A percentile compares a stretch with the other conserved stretches of the same genome.
phyloP scores from a whole-genome alignment of 176 grass and related monocot species.

The Aechmea fasciata region DNA sequence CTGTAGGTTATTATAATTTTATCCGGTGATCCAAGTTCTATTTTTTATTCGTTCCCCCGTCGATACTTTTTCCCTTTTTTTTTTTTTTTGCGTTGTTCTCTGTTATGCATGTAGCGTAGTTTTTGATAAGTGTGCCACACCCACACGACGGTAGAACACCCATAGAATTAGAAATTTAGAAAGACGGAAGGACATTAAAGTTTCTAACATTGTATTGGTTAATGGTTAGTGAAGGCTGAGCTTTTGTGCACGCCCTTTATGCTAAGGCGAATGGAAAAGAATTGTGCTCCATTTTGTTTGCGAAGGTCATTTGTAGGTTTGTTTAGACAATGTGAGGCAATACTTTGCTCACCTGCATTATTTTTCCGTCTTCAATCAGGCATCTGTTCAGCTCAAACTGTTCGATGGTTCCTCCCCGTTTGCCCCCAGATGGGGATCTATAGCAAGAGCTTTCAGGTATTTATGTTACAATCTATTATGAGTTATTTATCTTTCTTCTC shows the following conservation, averaged over 20 bases:
- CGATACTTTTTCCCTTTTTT: no score
- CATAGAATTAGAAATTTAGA: no score
- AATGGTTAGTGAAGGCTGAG: not conserved
- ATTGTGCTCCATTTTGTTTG: not conserved
- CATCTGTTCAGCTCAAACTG: conserved; percentile 18
- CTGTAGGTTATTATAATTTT: no score
- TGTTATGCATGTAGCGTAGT: no score
- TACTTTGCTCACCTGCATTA: not conserved
- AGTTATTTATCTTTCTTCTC: no score
- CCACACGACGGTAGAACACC: no score
- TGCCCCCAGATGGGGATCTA: conserved; percentile 36
- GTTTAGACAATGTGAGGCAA: not conserved
- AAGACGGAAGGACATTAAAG: no score
- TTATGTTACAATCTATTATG: not conserved
- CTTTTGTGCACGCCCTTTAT: not conserved
- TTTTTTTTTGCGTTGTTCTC: no score
- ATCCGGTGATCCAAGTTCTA: no score
- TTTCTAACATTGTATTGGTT: not conserved
- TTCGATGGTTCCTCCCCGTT: conserved; percentile 30
- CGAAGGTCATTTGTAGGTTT: not conserved
- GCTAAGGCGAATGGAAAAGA: not conserved
- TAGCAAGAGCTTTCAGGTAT: conserved; percentile 81
- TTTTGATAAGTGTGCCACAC: no score
- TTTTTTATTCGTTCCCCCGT: no score
- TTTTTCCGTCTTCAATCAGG: conserved; percentile 23